Evolutionary conservation across 371 early-diverging fungal species (phyloP), one percentile per base, ranked within the genome.

Genomic region (Mortierella sp.): DNA sequence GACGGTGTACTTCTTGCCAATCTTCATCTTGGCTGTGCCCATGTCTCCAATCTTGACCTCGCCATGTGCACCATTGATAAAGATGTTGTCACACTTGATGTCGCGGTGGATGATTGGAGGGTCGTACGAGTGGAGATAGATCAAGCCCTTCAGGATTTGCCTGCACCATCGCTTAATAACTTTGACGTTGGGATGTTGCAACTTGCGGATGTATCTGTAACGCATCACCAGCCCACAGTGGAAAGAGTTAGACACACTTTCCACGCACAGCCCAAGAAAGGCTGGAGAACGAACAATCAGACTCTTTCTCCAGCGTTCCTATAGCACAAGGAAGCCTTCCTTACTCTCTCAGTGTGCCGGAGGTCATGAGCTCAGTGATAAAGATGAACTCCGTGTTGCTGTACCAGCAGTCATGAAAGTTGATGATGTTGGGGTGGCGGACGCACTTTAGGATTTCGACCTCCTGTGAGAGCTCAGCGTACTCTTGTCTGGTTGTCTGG

Each of bases 331-430:
- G 4, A 16, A 43, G 44, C 9, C 16, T 34, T 4, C 29, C 62
- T 62, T 79, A 82, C 85, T 87, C 86, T 57, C 88, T 76, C 54
- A 92, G 79, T 22, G 94, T 96, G 25, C 97, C 97, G 5, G 93
- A 92, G 2, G 95, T 94, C 96, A 97, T 97, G 47, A 96, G 83
- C 82, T 97, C 97, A 9, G 97, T 96, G 54, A 97, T 92, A 81
- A 96, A 96, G 56, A 88, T 87, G 56, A 92, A 89, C 60, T 91
- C 88, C 24, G 83, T 85, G 54, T 91, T 82, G 64, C 82, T 81
- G 70, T 86, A 88, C 95, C 95, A 94, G 54, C 88, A 90, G 66
- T 94, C 92, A 65, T 89, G 89, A 55, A 94, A 90, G 61, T 88
- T 88, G 78, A 97, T 95, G 68, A 97, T 95, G 70, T 94, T 93